Evolutionary conservation across 257 asterid genomes (phyloP).

Genomic region (Scutellaria minor): DNA sequence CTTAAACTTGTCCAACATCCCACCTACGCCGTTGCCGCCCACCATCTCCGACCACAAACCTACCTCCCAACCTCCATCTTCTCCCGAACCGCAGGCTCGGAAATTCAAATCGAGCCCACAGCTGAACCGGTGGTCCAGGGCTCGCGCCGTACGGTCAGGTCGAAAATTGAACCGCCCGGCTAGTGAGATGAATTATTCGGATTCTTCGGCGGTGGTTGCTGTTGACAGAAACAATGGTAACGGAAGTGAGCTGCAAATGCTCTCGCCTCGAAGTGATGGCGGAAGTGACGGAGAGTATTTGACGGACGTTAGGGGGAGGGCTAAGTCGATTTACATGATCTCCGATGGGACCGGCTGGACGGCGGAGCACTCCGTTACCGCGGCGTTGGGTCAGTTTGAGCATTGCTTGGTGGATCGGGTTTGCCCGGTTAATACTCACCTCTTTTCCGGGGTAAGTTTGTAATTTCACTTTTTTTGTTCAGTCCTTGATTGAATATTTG

Average conservation of each 20-base stretch:
- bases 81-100: slow-evolving; percentile 47
- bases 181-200: slow-evolving; percentile 26
- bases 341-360: slow-evolving; percentile 99
- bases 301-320: slow-evolving; percentile 42
- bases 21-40: slow-evolving; percentile 38
- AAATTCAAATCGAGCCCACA: slow-evolving; percentile 68
- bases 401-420: slow-evolving; percentile 84
- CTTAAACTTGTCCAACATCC: slow-evolving; percentile 43
- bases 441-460: slow-evolving; percentile 88
- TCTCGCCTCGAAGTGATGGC: slow-evolving; percentile 36
- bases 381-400: slow-evolving; percentile 96
- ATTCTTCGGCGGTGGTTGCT: slow-evolving; percentile 20
- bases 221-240: slow-evolving; percentile 20
- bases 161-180: slow-evolving; percentile 63
- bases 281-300: slow-evolving; percentile 41
- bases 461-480: background rate
- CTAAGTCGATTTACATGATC: slow-evolving; percentile 78
- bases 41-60: slow-evolving; percentile 37
- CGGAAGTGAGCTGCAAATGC: slow-evolving; percentile 34
- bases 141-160: slow-evolving; percentile 85
- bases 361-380: slow-evolving; percentile 86
- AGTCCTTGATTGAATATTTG: background rate
- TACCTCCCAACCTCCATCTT: slow-evolving; percentile 36
- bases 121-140: slow-evolving; percentile 92
- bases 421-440: slow-evolving; percentile 84